phyloP scores from a whole-genome alignment of 2,329 filamentous ascomycete genomes.

The Calycina marina region DNA sequence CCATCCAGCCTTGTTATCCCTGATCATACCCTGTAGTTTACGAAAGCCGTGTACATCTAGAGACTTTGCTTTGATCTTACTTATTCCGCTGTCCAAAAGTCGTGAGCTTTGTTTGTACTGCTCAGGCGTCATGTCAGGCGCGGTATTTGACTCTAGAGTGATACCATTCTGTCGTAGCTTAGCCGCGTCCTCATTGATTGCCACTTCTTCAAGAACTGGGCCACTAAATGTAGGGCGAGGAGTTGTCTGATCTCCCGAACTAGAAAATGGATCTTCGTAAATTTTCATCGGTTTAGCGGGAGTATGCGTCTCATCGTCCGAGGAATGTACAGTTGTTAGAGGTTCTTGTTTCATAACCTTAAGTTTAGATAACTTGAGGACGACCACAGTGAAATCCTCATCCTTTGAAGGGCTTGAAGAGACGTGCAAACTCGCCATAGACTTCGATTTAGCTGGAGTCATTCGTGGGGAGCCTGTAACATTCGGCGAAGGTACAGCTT shows the following conservation, averaged over 20 bases:
- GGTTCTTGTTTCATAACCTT: constrained; percentile 17
- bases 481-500: constrained; percentile 13
- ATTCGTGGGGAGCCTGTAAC: constrained; percentile 12
- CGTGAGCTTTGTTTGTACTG: constrained; percentile 42
- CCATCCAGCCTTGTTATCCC: constrained; percentile 49
- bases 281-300: constrained; percentile 29
- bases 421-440: constrained; percentile 8
- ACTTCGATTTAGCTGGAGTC: constrained; percentile 13
- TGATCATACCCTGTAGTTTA: constrained; percentile 60
- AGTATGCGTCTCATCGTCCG: constrained; percentile 22
- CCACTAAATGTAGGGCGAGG: constrained; percentile 30
- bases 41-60: constrained; percentile 75
- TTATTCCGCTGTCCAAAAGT: constrained; percentile 59
- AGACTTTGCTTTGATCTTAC: constrained; percentile 53
- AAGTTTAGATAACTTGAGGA: constrained; percentile 31
- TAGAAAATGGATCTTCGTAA: constrained; percentile 45
- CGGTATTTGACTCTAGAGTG: constrained; percentile 9
- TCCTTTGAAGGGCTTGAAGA: constrained; percentile 30
- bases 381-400: constrained; percentile 38
- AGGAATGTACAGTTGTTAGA: constrained; percentile 27
- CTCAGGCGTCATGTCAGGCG: constrained; percentile 28
- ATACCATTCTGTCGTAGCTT: constrained; percentile 13
- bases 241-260: constrained; percentile 30
- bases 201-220: constrained; percentile 43
- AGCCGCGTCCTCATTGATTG: constrained; percentile 37